Percentiles rank a stretch among this genome's conserved stretches.
Evolutionary conservation across 2,329 filamentous ascomycete genomes (phyloP).

Genomic region (Beauveria brongniartii): DNA sequence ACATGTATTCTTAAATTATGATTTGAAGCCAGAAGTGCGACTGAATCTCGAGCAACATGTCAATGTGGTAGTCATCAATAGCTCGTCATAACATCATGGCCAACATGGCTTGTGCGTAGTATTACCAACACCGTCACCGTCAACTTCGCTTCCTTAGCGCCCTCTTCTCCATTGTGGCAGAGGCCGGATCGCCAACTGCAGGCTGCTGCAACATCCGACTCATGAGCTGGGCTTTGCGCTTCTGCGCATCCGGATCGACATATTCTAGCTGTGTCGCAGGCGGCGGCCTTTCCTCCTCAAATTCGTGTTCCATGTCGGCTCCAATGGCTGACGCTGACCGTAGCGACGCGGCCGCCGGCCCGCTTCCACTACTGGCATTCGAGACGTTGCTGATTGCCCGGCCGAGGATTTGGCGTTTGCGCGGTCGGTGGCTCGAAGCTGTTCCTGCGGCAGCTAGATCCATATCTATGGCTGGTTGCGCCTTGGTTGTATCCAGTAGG

Average conservation of each 20-base stretch:
- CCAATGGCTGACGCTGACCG: slow-evolving; percentile 8
- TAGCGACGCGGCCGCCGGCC: slow-evolving; percentile 22
- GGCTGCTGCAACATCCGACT: slow-evolving; percentile 31
- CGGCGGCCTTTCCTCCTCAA: slow-evolving; percentile 24
- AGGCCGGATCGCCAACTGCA: neutral
- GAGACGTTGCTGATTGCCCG: slow-evolving; percentile 52
- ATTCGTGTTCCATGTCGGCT: slow-evolving; percentile 16
- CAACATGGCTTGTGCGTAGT: neutral
- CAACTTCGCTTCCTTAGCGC: slow-evolving; percentile 4
- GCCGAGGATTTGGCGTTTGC: slow-evolving; percentile 46
- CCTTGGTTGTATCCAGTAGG: slow-evolving; percentile 27
- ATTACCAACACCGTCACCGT: neutral
- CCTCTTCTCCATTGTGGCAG: neutral
- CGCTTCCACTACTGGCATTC: slow-evolving; percentile 38
- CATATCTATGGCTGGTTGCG: neutral
- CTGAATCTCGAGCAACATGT: neutral
- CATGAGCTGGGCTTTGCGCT: slow-evolving; percentile 36
- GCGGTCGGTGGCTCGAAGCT: slow-evolving; percentile 17
- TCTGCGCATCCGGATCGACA: slow-evolving; percentile 40
- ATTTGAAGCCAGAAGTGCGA: too few species aligned
- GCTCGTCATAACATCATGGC: neutral
- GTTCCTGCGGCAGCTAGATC: slow-evolving; percentile 16
- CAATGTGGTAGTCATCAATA: neutral
- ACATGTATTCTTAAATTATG: neutral
- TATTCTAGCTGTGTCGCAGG: slow-evolving; percentile 47